A percentile compares a stretch with the other conserved stretches of the same genome.
Conservation (phyloP, 257 asterid species). For the Penstemon eatonii region DNA sequence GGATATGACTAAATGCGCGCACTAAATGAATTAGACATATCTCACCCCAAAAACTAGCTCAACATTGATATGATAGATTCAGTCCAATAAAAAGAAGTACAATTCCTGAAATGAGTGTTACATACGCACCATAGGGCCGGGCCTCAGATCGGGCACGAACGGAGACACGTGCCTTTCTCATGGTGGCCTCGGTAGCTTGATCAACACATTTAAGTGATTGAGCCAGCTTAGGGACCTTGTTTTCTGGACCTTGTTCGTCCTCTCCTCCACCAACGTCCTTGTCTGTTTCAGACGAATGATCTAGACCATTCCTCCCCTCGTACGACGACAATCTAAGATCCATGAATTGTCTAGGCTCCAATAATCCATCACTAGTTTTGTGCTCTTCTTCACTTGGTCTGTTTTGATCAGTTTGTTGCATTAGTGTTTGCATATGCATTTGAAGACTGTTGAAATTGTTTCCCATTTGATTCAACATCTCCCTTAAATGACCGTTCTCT, state of each 20-base stretch:
- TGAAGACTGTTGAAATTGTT: conserved; percentile 51
- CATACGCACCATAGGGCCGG: conserved; percentile 62
- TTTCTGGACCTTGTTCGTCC: conserved; percentile 45
- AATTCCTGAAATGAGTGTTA: not conserved
- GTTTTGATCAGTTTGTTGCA: conserved; percentile 35
- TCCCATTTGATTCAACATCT: conserved; percentile 47
- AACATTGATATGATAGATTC: too few relatives aligned
- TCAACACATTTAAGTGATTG: conserved; percentile 38
- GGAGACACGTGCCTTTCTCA: conserved; percentile 97
- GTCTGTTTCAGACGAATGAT: conserved; percentile 36
- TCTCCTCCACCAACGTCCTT: conserved; percentile 39
- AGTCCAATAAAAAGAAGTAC: too few relatives aligned
- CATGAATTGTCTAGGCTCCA: conserved; percentile 82
- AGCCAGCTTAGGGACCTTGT: conserved; percentile 38
- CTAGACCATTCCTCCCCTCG: conserved; percentile 47
- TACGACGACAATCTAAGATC: conserved; percentile 75
- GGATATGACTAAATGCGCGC: too few relatives aligned
- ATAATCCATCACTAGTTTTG: conserved; percentile 33
- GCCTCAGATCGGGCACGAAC: conserved; percentile 94
- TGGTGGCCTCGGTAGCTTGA: conserved; percentile 85
- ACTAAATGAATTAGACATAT: too few relatives aligned
- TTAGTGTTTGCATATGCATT: conserved; percentile 50
- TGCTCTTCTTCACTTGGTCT: conserved; percentile 32
- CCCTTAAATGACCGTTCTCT: conserved; percentile 56
- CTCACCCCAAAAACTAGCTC: too few relatives aligned